Conservation (phyloP, 139 green algal species). For the Volvox africanus region DNA sequence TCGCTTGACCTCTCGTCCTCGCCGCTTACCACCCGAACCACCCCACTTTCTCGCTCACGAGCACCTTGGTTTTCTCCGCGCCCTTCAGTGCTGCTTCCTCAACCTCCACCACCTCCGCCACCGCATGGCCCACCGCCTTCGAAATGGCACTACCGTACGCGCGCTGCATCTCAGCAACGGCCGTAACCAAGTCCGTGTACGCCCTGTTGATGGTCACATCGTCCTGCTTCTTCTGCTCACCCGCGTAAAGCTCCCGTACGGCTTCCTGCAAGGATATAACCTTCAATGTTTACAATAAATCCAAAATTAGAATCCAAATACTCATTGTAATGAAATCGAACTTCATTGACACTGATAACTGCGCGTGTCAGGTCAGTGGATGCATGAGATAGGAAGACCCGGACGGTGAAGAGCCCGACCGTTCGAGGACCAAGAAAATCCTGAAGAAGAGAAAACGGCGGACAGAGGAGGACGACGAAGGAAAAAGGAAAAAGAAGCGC, state of each 20-base stretch:
- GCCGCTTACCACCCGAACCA: slow-evolving; percentile 9
- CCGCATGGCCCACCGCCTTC: slow-evolving; percentile 28
- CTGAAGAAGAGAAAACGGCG: too few species aligned
- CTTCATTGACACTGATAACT: too few species aligned
- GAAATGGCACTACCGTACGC: slow-evolving; percentile 36
- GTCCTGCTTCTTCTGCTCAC: too few species aligned
- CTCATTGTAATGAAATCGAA: too few species aligned
- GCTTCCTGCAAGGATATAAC: background rate
- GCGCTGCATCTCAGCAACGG: slow-evolving; percentile 41
- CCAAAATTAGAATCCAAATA: too few species aligned
- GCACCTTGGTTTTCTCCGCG: slow-evolving; percentile 37
- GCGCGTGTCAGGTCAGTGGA: too few species aligned
- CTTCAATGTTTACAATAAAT: too few species aligned
- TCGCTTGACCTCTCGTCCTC: background rate
- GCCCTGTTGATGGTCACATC: slow-evolving; percentile 6
- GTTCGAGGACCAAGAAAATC: too few species aligned
- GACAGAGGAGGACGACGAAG: too few species aligned
- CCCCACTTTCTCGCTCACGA: slow-evolving; percentile 33
- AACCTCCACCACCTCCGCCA: slow-evolving; percentile 37
- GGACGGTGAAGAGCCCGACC: too few species aligned
- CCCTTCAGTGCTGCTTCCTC: slow-evolving; percentile 33
- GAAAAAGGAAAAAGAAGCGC: too few species aligned
- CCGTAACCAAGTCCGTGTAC: slow-evolving; percentile 30
- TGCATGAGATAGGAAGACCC: too few species aligned
- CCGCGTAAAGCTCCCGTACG: slow-evolving; percentile 23